These are phyloP conservation scores for Gossypium gossypioides DNA, from an alignment of 441 rosid species.

Conservation along the genomic window DNA sequence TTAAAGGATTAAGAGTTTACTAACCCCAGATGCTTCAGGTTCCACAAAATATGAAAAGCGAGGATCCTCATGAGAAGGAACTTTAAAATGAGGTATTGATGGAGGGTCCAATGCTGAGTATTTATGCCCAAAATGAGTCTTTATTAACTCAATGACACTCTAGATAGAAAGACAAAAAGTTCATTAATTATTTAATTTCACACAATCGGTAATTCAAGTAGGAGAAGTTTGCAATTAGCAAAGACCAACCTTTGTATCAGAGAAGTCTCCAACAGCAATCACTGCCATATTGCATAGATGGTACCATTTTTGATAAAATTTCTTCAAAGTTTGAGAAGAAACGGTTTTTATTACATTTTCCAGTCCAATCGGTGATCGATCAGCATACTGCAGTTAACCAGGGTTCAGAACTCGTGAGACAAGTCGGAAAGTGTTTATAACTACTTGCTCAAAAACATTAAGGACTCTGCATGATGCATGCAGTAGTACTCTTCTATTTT, in stretches of 20 bases:
- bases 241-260: constrained; percentile 63
- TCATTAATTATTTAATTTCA: background rate
- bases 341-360: constrained; percentile 81
- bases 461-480: background rate
- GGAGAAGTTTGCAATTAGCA: constrained; percentile 8
- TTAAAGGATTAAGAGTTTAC: background rate
- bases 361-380: constrained; percentile 79
- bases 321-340: constrained; percentile 63
- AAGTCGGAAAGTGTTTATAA: constrained; percentile 3
- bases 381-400: constrained; percentile 64
- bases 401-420: background rate
- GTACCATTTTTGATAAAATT: constrained; percentile 79
- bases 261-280: constrained; percentile 87
- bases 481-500: background rate
- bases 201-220: background rate
- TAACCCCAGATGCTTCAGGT: constrained; percentile 88
- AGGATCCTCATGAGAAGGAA: constrained; percentile 75
- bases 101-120: constrained; percentile 31
- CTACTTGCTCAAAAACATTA: background rate
- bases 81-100: constrained; percentile 44
- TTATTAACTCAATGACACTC: constrained; percentile 80
- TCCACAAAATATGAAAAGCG: constrained; percentile 76
- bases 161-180: constrained; percentile 22
- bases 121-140: constrained; percentile 62
- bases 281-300: constrained; percentile 77